These are phyloP conservation scores for Gymnopilus junonius DNA, from an alignment of 768 basidiomycete genomes.

Conservation along the genomic window DNA sequence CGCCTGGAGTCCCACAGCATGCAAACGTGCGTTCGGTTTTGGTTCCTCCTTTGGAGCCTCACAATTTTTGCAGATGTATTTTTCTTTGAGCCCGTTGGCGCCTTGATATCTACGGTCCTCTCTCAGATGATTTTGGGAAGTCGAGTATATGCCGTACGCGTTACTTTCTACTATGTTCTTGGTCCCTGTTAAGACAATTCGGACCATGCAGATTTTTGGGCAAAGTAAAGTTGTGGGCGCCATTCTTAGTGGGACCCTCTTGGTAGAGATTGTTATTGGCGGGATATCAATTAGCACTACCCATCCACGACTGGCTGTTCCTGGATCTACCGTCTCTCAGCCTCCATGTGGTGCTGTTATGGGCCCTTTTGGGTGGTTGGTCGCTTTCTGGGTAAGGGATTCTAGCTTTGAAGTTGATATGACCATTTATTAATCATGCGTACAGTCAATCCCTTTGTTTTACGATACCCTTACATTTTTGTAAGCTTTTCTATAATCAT, in stretches of 20 bases:
- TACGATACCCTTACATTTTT: slow-evolving; percentile 24
- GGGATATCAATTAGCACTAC: slow-evolving; percentile 22
- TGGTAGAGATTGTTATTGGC: slow-evolving; percentile 15
- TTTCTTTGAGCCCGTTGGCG: slow-evolving; percentile 27
- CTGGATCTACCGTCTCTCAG: slow-evolving; percentile 14
- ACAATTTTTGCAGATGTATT: slow-evolving; percentile 20
- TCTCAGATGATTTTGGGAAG: slow-evolving; percentile 29
- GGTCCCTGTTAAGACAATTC: neutral
- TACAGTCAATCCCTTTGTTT: slow-evolving; percentile 18
- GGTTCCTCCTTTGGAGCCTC: neutral
- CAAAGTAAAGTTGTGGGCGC: slow-evolving; percentile 16
- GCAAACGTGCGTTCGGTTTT: slow-evolving; percentile 14
- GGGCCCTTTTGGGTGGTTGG: slow-evolving; percentile 24
- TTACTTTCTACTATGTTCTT: neutral
- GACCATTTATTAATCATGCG: neutral
- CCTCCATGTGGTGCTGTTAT: slow-evolving; percentile 26
- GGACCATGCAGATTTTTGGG: slow-evolving; percentile 21
- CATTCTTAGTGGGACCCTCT: slow-evolving; percentile 15
- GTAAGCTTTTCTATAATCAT: slow-evolving; percentile 6
- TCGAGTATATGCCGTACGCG: slow-evolving; percentile 29
- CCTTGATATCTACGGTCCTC: slow-evolving; percentile 27
- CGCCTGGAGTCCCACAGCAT: slow-evolving; percentile 18
- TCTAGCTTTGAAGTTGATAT: neutral
- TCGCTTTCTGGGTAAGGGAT: slow-evolving; percentile 27
- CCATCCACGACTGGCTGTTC: slow-evolving; percentile 10